Evolutionary conservation across 2,329 filamentous ascomycete species (phyloP).

Genomic region (Penicillium expansum): DNA sequence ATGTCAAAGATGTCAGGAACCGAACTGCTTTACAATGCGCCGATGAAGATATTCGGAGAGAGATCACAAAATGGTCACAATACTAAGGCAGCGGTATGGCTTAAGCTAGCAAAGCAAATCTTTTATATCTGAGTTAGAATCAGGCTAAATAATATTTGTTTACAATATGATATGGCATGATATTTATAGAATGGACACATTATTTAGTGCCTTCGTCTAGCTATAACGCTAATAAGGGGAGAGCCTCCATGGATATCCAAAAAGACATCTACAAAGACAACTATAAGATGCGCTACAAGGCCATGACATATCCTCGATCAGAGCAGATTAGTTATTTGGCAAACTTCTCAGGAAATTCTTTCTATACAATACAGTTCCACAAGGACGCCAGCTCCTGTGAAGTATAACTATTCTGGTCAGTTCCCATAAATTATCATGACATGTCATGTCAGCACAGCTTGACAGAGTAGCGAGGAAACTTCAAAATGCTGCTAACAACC

Average conservation of each 20-base stretch:
- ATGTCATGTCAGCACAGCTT: slow-evolving; percentile 13
- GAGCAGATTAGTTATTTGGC: neutral
- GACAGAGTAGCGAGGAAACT: neutral
- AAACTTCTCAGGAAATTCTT: neutral
- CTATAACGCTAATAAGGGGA: too few species aligned
- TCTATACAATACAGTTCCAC: neutral
- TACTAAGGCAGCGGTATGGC: too few species aligned
- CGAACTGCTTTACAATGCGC: neutral
- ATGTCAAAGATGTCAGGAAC: neutral
- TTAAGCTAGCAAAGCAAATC: neutral
- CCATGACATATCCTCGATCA: neutral
- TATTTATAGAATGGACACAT: too few species aligned
- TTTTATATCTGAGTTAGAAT: neutral
- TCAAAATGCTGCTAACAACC: neutral
- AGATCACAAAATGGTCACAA: neutral
- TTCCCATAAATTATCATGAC: slow-evolving; percentile 19
- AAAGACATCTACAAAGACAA: too few species aligned
- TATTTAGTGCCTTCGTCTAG: too few species aligned
- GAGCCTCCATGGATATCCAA: too few species aligned
- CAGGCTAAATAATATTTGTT: neutral
- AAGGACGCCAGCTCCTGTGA: slow-evolving; percentile 13
- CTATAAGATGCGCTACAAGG: too few species aligned
- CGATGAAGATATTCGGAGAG: neutral
- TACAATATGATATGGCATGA: too few species aligned
- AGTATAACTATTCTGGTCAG: slow-evolving; percentile 22